Base-by-base conservation (phyloP, 2,329 filamentous ascomycete species). In the Apiospora sp. region DNA sequence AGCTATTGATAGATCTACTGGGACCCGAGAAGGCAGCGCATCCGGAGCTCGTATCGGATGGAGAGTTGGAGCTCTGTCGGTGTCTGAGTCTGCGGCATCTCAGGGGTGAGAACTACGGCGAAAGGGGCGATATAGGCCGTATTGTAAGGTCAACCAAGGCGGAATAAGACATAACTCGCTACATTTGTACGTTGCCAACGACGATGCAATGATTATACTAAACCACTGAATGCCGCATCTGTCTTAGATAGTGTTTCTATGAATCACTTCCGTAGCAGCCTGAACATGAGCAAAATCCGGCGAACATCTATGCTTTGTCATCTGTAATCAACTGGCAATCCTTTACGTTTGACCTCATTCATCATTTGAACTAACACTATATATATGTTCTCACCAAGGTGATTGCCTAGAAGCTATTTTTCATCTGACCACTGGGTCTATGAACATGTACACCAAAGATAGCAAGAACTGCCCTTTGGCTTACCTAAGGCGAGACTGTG, bases 21-120 rank as follows among this genome's bases (percentile, higher is more conserved):
- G 71, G 71, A 27, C 51, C 67, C 1, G 68, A 64, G 13, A 61
- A 41, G 24, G 44, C 61, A 22, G 37, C 58, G 16, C 58, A 72
- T 30, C 68, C 64, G 8, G 71, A 72, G 14, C 49, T 72, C 3
- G 67, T 74, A n/a, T 71, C 73, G 3, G 64, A 72, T 30, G 71
- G 44, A 19, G 73, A 74, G 19, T 51, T 74, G 14, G 71, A 73
- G 37, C 54, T 72, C 19, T 72, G 71, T 43, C 30, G 49, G 22
- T 70, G 6, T 41, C 16, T 72, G 24, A 44, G 69, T 41, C 44
- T 72, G 22, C 34, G 44, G 27, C 41, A 70, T 67, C 27, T 72
- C n/a, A 34, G 22, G 27, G 51, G 49, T 14, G 13, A 58, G n/a
- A 19, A 43, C 14, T 72, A 68, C 13, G 27, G 43, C 44, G 67